Base-by-base conservation (phyloP, 108 stramenopile genomes). In the Phaeodactylum tricornutum region DNA sequence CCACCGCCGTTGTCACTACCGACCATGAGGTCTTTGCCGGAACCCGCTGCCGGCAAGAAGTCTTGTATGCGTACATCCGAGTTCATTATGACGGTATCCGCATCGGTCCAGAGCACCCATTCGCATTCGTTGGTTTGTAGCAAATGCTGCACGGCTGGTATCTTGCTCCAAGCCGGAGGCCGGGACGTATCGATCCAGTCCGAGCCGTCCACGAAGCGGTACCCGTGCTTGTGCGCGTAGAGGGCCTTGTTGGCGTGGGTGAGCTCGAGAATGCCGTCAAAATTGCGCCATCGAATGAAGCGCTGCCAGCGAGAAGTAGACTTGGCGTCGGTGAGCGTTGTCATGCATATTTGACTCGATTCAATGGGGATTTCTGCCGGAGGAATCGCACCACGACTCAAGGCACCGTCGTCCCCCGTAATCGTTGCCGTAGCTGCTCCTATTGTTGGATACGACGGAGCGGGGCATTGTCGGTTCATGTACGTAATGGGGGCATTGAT, bases 71-170 rank as follows among this genome's bases (percentile, higher is more conserved):
- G 29, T 21, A 41, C 66, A 24, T 68, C 59, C 9, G 69, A 62
- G 55, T 77, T 62, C 53, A 77, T 67, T 9, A 77, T 59, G 28
- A 73, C 65, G 2, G 61, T 64, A 42, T 73, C 56, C 0, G 72
- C 76, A 32, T 69, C 76, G 15, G 45, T 45, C 61, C 61, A 62
- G 15, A 62, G 9, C 1, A 62, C 52, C 61, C 61, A 62, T 29
- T 62, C 52, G 26, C 61, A 62, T 25, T 52, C 14, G 31, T 61
- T 34, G 12, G 44, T 15, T 15, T 43, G 42, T 8, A 62, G 34
- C 39, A 62, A 32, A 21, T 44, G 52, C 14, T 25, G 34, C 6
- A 50, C 52, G 1, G 61, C 61, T 8, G 47, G 17, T 20, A 62
- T 62, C 40, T 62, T 62, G 35, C 52, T 62, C 61, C 61, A 62